These are phyloP conservation scores for Mycena galericulata DNA, from an alignment of 768 basidiomycete genomes.

Conservation along the genomic window DNA sequence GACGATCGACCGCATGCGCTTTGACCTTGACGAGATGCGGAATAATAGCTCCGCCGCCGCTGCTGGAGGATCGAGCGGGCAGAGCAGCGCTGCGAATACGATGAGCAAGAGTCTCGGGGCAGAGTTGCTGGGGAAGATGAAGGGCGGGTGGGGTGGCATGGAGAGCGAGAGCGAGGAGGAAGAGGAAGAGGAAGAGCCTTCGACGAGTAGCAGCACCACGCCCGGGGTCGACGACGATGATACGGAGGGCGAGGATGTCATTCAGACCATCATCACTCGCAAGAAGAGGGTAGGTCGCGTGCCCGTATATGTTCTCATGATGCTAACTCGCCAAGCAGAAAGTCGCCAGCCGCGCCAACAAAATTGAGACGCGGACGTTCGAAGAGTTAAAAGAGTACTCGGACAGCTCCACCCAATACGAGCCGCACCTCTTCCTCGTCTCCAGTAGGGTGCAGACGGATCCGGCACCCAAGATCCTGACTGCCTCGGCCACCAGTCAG, in stretches of 20 bases:
- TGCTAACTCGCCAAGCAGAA: slow-evolving; percentile 58
- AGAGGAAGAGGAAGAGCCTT: slow-evolving; percentile 53
- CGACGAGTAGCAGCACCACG: slow-evolving; percentile 41
- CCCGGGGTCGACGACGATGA: slow-evolving; percentile 60
- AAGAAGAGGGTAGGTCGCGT: slow-evolving; percentile 71
- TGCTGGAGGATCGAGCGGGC: slow-evolving; percentile 54
- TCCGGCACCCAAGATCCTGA: slow-evolving; percentile 61
- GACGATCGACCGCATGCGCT: slow-evolving; percentile 94
- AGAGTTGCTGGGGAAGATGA: slow-evolving; percentile 76
- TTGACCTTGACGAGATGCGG: slow-evolving; percentile 93
- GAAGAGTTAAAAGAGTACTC: slow-evolving; percentile 82
- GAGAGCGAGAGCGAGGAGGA: slow-evolving; percentile 45
- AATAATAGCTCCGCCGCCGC: slow-evolving; percentile 53
- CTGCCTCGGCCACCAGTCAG: slow-evolving; percentile 65
- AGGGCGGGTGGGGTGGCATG: slow-evolving; percentile 48
- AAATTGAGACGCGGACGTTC: slow-evolving; percentile 60
- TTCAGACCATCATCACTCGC: slow-evolving; percentile 91
- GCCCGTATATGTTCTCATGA: slow-evolving; percentile 17
- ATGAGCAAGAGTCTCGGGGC: slow-evolving; percentile 82
- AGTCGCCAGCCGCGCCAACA: slow-evolving; percentile 71
- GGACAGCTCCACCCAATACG: slow-evolving; percentile 80
- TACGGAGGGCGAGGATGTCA: slow-evolving; percentile 79
- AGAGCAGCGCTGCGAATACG: slow-evolving; percentile 64
- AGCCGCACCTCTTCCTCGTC: slow-evolving; percentile 63
- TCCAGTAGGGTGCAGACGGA: slow-evolving; percentile 71